Percentiles rank a stretch among this genome's conserved stretches.
These are phyloP conservation scores for Mitragyna speciosa DNA, from an alignment of 257 asterid species.

Conservation along the genomic window DNA sequence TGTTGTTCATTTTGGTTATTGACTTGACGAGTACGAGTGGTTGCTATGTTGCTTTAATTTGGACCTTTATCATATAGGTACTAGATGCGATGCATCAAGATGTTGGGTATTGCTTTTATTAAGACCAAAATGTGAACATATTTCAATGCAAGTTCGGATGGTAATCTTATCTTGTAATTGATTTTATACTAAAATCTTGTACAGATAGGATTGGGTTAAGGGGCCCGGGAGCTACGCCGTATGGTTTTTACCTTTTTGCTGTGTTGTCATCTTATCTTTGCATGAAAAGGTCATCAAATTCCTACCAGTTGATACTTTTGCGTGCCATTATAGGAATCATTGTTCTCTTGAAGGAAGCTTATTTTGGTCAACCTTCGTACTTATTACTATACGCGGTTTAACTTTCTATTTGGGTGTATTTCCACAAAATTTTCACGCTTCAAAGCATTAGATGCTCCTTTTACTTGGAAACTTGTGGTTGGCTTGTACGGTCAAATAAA, in stretches of 20 bases:
- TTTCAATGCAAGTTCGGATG: neutral
- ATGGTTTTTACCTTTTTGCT: conserved; percentile 10
- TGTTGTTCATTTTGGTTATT: neutral
- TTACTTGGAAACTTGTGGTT: conserved; percentile 15
- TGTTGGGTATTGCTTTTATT: neutral
- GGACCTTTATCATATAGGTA: neutral
- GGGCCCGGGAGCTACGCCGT: neutral
- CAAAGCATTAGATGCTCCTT: conserved; percentile 2
- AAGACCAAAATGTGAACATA: neutral
- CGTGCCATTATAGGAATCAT: conserved; percentile 37
- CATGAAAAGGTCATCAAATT: conserved; percentile 27
- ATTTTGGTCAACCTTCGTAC: conserved; percentile 28
- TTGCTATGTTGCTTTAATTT: neutral
- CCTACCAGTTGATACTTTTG: conserved; percentile 18
- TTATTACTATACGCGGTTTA: conserved; percentile 10
- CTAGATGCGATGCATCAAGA: neutral
- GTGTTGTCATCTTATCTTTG: conserved; percentile 22
- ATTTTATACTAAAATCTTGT: neutral
- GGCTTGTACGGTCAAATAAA: neutral
- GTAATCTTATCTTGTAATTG: neutral
- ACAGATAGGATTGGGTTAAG: neutral
- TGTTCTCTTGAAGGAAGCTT: conserved; percentile 22
- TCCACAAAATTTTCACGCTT: conserved; percentile 13
- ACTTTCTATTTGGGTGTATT: neutral
- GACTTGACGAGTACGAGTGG: neutral